Base-by-base conservation (phyloP, 2,329 filamentous ascomycete species). In the Truncatella angustata region DNA sequence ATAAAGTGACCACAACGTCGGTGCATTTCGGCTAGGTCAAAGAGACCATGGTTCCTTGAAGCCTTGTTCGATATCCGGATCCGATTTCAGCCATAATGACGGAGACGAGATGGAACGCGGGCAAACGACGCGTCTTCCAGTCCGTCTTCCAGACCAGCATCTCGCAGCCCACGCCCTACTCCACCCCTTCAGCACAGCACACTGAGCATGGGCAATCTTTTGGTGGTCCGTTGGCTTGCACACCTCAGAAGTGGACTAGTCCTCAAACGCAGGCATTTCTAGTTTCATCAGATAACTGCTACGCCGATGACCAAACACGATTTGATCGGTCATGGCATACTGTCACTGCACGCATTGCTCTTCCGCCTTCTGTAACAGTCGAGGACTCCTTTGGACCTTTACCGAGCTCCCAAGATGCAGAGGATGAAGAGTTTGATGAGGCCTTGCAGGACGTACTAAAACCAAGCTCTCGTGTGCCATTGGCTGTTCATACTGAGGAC, bases 311-410 rank as follows among this genome's bases (percentile, higher is more conserved):
- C 57, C 83, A 85, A 66, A 72, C 76, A 50, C 74, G 73, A 56
- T 85, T 78, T 74, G 81, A 86, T 62, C 72, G 78, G 55, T 81
- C 83, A 53, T 87, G 84, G 84, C 79, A 84, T 62, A 69, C 73
- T 24, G 82, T 86, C 54, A 86, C 82, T 14, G 74, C 79, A 26
- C 73, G 72, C 30, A 79, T 87, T 42, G 74, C 76, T 43, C 71
- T 87, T 20, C 80, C 82, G 7, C 66, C 74, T n/a, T 80, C 79
- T 9, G 78, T 80, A 39, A 70, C 80, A 2, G 73, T 71, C 6
- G 77, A 82, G 60, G 79, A 81, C 60, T 79, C 77, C 21, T 81
- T 81, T 60, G 79, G 78, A 26, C 67, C 73, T 20, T 63, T 79
- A 44, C 68, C 76, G 14, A 72, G 73, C 58, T 68, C 67, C 6